These are phyloP conservation scores for Arbutus unedo DNA, from an alignment of 148 eudicot species.

Conservation along the genomic window DNA sequence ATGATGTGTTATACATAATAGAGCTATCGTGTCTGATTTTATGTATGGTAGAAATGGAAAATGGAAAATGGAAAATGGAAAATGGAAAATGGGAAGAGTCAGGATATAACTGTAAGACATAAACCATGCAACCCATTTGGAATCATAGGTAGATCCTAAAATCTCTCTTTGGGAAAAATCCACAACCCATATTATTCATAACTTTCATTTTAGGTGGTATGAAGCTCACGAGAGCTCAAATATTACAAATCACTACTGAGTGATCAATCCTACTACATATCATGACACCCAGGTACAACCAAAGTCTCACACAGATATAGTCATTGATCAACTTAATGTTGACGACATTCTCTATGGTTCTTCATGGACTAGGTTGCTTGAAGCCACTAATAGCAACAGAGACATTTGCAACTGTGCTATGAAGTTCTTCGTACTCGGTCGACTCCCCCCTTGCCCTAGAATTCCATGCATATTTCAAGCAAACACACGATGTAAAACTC, in stretches of 20 bases:
- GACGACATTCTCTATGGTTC: too few relatives aligned
- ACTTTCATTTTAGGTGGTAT: too few relatives aligned
- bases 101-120: too few relatives aligned
- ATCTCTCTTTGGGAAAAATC: too few relatives aligned
- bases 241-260: neutral
- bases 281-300: neutral
- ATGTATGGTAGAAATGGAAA: too few relatives aligned
- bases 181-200: too few relatives aligned
- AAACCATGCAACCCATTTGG: too few relatives aligned
- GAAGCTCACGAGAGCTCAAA: neutral
- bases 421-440: constrained; percentile 38
- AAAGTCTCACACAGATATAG: neutral
- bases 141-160: too few relatives aligned
- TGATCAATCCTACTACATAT: neutral
- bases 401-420: constrained; percentile 26
- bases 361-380: constrained; percentile 26
- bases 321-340: neutral
- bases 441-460: constrained; percentile 26
- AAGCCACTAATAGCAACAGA: constrained; percentile 27
- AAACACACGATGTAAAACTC: constrained; percentile 38
- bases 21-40: too few relatives aligned
- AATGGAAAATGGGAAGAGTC: too few relatives aligned
- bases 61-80: too few relatives aligned
- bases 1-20: too few relatives aligned
- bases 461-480: constrained; percentile 34